These are phyloP conservation scores for Helenozyma rhizophorensis DNA, from an alignment of 805 yeast genomes.

Conservation along the genomic window DNA sequence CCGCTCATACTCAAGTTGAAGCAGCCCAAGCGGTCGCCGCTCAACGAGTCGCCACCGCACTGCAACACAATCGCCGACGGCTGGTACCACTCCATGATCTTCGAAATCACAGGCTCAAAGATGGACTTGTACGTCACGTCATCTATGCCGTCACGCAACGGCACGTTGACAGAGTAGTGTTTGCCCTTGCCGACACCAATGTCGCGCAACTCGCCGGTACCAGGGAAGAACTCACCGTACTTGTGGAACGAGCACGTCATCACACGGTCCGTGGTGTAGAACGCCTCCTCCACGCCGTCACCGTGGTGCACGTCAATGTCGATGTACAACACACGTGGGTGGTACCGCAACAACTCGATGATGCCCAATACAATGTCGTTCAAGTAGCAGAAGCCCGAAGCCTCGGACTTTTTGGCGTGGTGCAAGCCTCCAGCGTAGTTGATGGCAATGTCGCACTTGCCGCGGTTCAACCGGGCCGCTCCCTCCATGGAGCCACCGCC, in stretches of 20 bases:
- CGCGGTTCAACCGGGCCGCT: conserved; percentile 72
- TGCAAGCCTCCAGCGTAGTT: conserved; percentile 94
- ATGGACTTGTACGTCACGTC: conserved; percentile 82
- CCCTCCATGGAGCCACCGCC: conserved; percentile 93
- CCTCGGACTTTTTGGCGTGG: conserved; percentile 87
- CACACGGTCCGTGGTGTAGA: conserved; percentile 85
- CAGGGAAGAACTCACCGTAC: conserved; percentile 91
- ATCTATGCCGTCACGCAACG: conserved; percentile 89
- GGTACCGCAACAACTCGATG: conserved; percentile 70
- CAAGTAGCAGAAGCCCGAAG: conserved; percentile 87
- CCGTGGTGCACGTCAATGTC: conserved; percentile 94
- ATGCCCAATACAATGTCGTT: conserved; percentile 88
- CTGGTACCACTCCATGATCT: conserved; percentile 79
- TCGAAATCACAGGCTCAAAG: conserved; percentile 81
- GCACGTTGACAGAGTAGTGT: conserved; percentile 80
- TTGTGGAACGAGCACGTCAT: conserved; percentile 90
- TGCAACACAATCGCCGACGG: conserved; percentile 97
- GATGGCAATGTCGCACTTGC: conserved; percentile 86
- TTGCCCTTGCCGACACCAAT: conserved; percentile 83
- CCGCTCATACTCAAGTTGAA: conserved; percentile 91
- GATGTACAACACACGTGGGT: conserved; percentile 81
- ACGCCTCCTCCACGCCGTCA: conserved; percentile 94
- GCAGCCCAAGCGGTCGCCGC: conserved; percentile 94
- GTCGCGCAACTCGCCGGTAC: conserved; percentile 84
- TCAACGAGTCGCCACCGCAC: conserved; percentile 96